These are phyloP conservation scores for Neurospora sp. DNA, from an alignment of 2,329 filamentous ascomycete species.

Conservation along the genomic window DNA sequence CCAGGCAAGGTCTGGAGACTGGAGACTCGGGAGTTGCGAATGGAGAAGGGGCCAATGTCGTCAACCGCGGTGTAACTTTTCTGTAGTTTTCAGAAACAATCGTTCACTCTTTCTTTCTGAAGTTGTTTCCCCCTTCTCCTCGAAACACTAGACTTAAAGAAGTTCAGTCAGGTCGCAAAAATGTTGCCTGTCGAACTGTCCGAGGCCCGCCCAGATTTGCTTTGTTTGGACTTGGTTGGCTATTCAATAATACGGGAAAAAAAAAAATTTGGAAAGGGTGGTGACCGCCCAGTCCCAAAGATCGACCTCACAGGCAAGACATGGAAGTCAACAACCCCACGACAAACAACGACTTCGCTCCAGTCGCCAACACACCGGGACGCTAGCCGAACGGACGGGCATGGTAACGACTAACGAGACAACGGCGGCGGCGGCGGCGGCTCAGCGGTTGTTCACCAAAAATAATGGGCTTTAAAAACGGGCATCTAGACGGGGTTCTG, in stretches of 20 bases:
- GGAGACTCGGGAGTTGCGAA: background rate
- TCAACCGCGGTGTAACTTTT: background rate
- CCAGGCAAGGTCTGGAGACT: background rate
- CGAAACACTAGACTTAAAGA: background rate
- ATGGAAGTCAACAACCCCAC: background rate
- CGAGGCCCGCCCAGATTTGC: background rate
- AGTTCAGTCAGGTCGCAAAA: background rate
- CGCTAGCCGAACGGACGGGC: background rate
- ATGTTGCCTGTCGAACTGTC: background rate
- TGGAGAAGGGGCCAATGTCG: background rate
- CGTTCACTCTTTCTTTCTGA: background rate
- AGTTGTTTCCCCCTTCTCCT: background rate
- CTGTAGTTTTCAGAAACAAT: background rate
- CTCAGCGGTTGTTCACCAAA: slow-evolving; percentile 8
- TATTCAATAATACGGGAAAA: background rate
- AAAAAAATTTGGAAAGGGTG: background rate
- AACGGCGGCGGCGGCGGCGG: background rate
- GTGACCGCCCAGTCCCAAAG: background rate
- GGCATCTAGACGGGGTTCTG: too few relatives aligned
- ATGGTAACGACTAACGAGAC: background rate
- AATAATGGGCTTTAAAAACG: background rate
- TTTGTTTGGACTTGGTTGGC: background rate
- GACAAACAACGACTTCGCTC: background rate
- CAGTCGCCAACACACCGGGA: background rate
- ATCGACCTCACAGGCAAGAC: background rate